These are phyloP conservation scores for Penicillium hordei DNA, from an alignment of 2,329 filamentous ascomycete genomes.

Conservation along the genomic window DNA sequence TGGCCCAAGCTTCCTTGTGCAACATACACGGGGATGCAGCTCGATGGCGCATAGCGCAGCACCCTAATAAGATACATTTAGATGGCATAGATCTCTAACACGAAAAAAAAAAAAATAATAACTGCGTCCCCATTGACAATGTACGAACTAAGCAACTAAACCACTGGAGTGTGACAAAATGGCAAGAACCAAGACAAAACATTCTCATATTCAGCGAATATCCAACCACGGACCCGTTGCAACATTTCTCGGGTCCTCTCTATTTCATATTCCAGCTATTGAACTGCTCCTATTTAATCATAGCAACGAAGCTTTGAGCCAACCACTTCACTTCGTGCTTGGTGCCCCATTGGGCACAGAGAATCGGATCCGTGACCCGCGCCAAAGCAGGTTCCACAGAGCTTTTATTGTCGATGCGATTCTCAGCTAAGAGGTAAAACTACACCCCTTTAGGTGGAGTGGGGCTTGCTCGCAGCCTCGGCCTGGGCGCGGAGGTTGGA, in stretches of 20 bases:
- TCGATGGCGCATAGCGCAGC: not conserved
- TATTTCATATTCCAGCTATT: slow-evolving; percentile 8
- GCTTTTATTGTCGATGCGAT: slow-evolving; percentile 22
- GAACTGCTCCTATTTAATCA: slow-evolving; percentile 17
- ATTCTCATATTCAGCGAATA: slow-evolving; percentile 4
- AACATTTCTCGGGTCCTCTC: slow-evolving; percentile 9
- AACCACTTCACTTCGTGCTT: slow-evolving; percentile 3
- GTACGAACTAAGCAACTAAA: slow-evolving; percentile 3
- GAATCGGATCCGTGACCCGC: slow-evolving; percentile 23
- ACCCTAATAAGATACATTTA: not conserved
- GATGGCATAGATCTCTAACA: not conserved
- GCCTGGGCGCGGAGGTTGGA: slow-evolving; percentile 86
- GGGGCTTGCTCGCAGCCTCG: slow-evolving; percentile 63
- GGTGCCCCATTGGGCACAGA: slow-evolving; percentile 1
- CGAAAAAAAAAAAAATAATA: no score
- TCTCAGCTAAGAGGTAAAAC: slow-evolving; percentile 18
- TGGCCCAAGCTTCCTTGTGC: no score
- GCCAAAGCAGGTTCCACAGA: slow-evolving; percentile 6
- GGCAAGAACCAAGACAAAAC: slow-evolving; percentile 7
- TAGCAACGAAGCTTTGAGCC: slow-evolving; percentile 6
- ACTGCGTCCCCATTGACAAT: not conserved
- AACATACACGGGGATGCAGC: no score
- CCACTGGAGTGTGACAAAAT: not conserved
- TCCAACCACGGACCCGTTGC: slow-evolving; percentile 8
- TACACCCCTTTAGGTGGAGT: slow-evolving; percentile 57